phyloP scores from a whole-genome alignment of 2,329 filamentous ascomycete genomes.

The Neopestalotiopsis clavispora region DNA sequence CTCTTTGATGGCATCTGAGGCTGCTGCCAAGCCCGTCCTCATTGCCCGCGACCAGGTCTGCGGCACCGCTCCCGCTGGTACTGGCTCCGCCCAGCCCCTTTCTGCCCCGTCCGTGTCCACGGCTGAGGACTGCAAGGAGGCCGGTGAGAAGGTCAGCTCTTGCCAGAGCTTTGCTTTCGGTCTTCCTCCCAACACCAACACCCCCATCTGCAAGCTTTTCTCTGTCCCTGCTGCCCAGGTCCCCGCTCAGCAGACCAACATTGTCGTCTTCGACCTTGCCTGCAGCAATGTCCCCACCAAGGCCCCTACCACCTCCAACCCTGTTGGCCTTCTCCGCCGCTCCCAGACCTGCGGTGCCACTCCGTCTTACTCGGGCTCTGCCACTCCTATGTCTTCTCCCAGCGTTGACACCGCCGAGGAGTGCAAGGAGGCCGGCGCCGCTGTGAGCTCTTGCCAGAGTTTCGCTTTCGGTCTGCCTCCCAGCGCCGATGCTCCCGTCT shows the following conservation, averaged over 20 bases:
- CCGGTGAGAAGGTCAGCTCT: constrained; percentile 7
- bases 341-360: constrained; percentile 12
- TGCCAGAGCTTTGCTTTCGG: constrained; percentile 22
- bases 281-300: constrained; percentile 19
- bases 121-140: constrained; percentile 17
- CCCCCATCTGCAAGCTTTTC: constrained; percentile 21
- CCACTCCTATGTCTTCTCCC: neutral
- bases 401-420: constrained; percentile 12
- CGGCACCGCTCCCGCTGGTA: constrained; percentile 8
- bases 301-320: constrained; percentile 16
- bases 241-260: constrained; percentile 19
- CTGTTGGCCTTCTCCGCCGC: neutral
- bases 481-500: constrained; percentile 13
- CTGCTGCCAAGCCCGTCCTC: neutral
- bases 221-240: constrained; percentile 19
- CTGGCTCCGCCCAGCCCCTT: constrained; percentile 2
- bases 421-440: constrained; percentile 16
- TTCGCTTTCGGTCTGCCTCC: constrained; percentile 19
- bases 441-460: constrained; percentile 18
- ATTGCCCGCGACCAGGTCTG: constrained; percentile 8
- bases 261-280: constrained; percentile 20
- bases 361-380: constrained; percentile 2
- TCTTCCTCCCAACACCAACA: constrained; percentile 12
- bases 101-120: neutral
- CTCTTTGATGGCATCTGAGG: constrained; percentile 14